A percentile compares a stretch with the other conserved stretches of the same genome.
These are phyloP conservation scores for Thelonectria blattea DNA, from an alignment of 2,329 filamentous ascomycete genomes.

Conservation along the genomic window DNA sequence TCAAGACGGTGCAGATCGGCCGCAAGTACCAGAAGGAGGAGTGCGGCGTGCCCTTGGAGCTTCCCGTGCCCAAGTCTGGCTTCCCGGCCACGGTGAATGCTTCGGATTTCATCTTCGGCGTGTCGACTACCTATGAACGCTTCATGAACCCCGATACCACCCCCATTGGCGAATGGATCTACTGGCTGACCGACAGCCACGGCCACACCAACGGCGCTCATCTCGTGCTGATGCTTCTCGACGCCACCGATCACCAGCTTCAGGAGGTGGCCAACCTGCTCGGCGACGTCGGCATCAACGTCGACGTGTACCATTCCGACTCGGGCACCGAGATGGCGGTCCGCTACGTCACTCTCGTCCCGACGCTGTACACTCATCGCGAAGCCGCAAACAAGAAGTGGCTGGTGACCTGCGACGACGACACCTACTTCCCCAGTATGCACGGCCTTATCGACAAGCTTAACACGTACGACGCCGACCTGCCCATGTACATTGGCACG, in stretches of 20 bases:
- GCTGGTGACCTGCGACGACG: conserved; percentile 68
- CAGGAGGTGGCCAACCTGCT: conserved; percentile 55
- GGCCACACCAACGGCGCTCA: conserved; percentile 63
- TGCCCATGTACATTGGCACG: conserved; percentile 65
- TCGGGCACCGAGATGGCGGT: conserved; percentile 62
- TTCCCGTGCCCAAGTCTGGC: conserved; percentile 58
- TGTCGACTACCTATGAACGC: conserved; percentile 63
- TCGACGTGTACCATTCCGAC: conserved; percentile 62
- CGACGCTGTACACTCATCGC: conserved; percentile 59
- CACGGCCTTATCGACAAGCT: conserved; percentile 59
- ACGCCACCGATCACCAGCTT: conserved; percentile 58
- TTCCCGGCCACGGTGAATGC: conserved; percentile 58
- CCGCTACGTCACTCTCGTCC: conserved; percentile 61
- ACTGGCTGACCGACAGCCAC: conserved; percentile 63
- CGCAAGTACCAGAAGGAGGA: conserved; percentile 49
- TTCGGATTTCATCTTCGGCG: conserved; percentile 64
- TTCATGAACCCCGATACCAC: conserved; percentile 58
- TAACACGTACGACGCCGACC: conserved; percentile 56
- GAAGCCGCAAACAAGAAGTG: conserved; percentile 59
- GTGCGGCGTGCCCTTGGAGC: conserved; percentile 57
- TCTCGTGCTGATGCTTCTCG: conserved; percentile 59
- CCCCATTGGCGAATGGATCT: conserved; percentile 64
- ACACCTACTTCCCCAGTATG: conserved; percentile 69
- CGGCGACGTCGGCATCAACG: conserved; percentile 58
- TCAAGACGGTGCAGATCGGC: conserved; percentile 55